Evolutionary conservation across 139 green algal species (phyloP).

Genomic region (Diplosphaera chodatii): DNA sequence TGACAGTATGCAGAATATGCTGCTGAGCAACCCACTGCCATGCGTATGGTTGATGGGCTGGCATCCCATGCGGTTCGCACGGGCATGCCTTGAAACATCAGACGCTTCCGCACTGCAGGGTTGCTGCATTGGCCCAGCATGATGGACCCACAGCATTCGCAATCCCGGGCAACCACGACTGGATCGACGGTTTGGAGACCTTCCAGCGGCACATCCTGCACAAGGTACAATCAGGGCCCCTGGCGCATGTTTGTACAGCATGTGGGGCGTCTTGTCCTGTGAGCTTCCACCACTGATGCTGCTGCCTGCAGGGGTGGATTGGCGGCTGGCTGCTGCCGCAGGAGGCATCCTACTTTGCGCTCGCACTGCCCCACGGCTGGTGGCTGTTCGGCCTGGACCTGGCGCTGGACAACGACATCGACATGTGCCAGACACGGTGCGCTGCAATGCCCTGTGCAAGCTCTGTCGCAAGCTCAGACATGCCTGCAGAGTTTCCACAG

Average conservation of each 20-base stretch:
- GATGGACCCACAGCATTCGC: conserved; percentile 66
- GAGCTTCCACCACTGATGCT: too few species aligned
- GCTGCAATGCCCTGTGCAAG: too few species aligned
- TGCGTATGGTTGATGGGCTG: too few species aligned
- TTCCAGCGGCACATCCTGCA: conserved; percentile 73
- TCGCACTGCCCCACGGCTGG: conserved; percentile 76
- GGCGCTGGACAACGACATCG: conserved; percentile 68
- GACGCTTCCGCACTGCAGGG: conserved; percentile 6
- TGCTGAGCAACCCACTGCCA: too few species aligned
- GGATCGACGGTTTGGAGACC: conserved; percentile 78
- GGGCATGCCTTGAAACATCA: too few species aligned
- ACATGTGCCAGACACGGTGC: conserved; percentile 72
- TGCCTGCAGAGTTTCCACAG: too few species aligned
- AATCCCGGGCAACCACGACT: conserved; percentile 81
- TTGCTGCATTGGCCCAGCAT: conserved; percentile 45
- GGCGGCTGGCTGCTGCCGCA: conserved; percentile 85
- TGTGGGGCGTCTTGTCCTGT: too few species aligned
- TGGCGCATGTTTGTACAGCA: too few species aligned
- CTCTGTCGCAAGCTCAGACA: too few species aligned
- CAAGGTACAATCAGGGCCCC: too few species aligned
- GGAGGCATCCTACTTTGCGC: conserved; percentile 83
- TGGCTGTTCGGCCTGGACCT: conserved; percentile 88
- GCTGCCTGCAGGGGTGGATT: conserved; percentile 71
- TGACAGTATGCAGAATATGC: too few species aligned
- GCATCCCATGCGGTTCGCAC: too few species aligned